Evolutionary conservation across 768 basidiomycete genomes (phyloP).

Genomic region (Rhodotorula graminis): DNA sequence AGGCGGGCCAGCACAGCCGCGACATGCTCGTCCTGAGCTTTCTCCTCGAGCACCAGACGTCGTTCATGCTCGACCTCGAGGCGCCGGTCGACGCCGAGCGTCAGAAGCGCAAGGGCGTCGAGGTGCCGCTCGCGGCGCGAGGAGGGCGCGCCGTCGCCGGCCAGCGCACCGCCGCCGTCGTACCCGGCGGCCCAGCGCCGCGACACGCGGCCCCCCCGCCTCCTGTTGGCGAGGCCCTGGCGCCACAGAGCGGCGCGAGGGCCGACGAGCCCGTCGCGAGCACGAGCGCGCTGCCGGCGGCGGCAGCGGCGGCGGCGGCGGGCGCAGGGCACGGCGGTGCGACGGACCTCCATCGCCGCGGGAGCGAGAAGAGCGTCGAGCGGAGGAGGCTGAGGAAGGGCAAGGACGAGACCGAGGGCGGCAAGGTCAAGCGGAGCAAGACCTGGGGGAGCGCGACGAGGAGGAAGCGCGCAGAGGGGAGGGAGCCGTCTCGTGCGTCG

Average conservation of each 20-base stretch:
- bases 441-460: conserved; percentile 31
- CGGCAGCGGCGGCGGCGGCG: background rate
- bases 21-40: conserved; percentile 91
- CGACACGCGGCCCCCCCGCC: no score
- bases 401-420: conserved; percentile 23
- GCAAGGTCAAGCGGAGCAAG: conserved; percentile 38
- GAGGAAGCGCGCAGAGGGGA: conserved; percentile 10
- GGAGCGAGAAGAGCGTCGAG: conserved; percentile 39
- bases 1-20: conserved; percentile 75
- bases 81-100: conserved; percentile 52
- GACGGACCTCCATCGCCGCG: conserved; percentile 17
- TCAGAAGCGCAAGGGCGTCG: conserved; percentile 28
- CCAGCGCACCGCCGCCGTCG: background rate
- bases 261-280: background rate
- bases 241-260: background rate
- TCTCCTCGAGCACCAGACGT: conserved; percentile 90
- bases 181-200: background rate
- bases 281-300: background rate
- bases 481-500: conserved; percentile 19
- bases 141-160: background rate
- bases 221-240: no score
- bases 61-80: conserved; percentile 84
- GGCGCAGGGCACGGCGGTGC: background rate
- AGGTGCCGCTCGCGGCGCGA: background rate
- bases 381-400: conserved; percentile 34